Evolutionary conservation across 257 asterid species (phyloP), one percentile per base, ranked within the genome.

Genomic region (Primulina eburnea): DNA sequence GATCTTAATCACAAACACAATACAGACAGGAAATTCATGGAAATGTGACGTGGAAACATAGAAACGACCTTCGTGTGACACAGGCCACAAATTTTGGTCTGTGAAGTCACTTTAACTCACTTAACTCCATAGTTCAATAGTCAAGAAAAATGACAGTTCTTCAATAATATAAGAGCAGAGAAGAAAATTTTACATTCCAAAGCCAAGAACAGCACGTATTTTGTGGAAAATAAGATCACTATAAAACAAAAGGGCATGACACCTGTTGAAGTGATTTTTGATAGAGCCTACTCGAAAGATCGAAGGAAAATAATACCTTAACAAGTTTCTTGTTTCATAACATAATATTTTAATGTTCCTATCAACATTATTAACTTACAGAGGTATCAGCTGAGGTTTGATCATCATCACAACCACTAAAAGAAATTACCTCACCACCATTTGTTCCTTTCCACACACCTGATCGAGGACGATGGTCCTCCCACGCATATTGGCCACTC

Each of bases 351-450:
- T 29, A 26, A 38, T 21, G 24, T 70, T 56, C 50, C 10, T 59
- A 64, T 68, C 32, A 64, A 32, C 52, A 60, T 50, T 14, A 29
- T 37, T 64, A 82, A 79, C 96, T 70, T 82, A 93, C 97, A 60
- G 97, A 88, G 60, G 99, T 93, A 73, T 93, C 99, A 53, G 96
- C 95, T 40, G 99, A 93, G 71, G 97, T 89, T 78, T 93, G 97
- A 79, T 93, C 68, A 74, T 90, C 97, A 78, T 90, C 99, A 78
- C 97, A 93, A 34, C 96, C 99, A 62, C 99, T 93, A 75, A 93
- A 90, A 75, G 96, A 93, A 70, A 87, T 76, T 70, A 76, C 99
- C 84, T 90, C 96, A 62, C 97, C 99, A 32, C 99, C 97, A 56
- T 71, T 90, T 62, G 99, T 73, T 73, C 97, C 96, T 84, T 90